phyloP scores from a whole-genome alignment of 202 grass and related monocot species.

The Setaria italica region DNA sequence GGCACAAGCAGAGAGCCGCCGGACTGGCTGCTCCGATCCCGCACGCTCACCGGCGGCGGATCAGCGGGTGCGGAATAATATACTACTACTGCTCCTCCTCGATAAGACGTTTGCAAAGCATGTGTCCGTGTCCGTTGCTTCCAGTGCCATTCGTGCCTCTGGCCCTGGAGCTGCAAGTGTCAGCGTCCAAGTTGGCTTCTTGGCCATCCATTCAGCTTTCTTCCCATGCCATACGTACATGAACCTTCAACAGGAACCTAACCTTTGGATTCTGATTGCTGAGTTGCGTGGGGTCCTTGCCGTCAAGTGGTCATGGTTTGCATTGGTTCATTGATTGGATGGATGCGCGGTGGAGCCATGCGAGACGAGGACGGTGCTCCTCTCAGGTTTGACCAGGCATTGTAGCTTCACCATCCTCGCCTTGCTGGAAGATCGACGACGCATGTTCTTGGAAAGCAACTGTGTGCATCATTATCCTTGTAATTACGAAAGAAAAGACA shows the following conservation, averaged over 20 bases:
- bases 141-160: neutral
- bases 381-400: neutral
- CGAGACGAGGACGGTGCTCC: neutral
- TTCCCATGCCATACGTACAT: neutral
- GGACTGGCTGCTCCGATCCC: neutral
- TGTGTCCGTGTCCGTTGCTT: neutral
- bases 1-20: neutral
- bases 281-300: constrained; percentile 24
- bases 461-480: neutral
- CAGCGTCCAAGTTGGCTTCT: constrained; percentile 39
- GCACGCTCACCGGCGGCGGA: neutral
- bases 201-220: neutral
- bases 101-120: neutral
- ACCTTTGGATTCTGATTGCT: neutral
- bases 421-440: neutral
- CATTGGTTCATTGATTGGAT: neutral
- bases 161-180: neutral
- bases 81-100: neutral
- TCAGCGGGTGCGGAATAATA: neutral
- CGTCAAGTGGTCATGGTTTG: neutral
- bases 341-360: neutral
- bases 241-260: neutral
- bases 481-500: neutral
- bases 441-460: constrained; percentile 10
- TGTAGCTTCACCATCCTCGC: neutral